phyloP scores from a whole-genome alignment of 331 rosid species.

The Erythrophleum ivorense region DNA sequence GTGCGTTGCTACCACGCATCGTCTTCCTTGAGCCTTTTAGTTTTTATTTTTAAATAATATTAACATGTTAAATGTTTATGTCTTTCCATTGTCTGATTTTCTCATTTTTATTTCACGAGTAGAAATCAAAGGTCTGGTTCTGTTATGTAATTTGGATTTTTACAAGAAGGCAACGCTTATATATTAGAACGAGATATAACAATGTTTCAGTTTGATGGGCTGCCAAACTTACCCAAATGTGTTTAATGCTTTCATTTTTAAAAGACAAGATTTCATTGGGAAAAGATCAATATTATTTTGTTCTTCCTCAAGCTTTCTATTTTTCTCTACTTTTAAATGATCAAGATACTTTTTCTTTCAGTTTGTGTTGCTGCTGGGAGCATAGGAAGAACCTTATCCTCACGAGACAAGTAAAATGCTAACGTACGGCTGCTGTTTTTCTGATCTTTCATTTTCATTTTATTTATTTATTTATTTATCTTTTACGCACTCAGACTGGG shows the following conservation, averaged over 20 bases:
- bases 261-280: neutral
- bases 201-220: neutral
- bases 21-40: neutral
- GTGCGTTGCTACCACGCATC: neutral
- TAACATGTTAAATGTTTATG: neutral
- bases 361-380: neutral
- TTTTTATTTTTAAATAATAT: neutral
- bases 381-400: neutral
- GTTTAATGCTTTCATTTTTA: neutral
- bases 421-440: neutral
- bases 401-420: slow-evolving; percentile 6
- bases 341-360: neutral
- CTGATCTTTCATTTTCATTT: neutral
- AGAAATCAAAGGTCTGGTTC: neutral
- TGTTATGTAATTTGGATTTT: neutral
- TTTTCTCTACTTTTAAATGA: neutral
- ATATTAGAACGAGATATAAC: neutral
- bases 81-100: neutral
- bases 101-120: neutral
- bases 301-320: neutral
- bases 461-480: neutral
- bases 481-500: slow-evolving; percentile 3
- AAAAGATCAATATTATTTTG: neutral
- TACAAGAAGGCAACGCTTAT: neutral
- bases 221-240: neutral